Base-by-base conservation (phyloP, 352 stramenopile genomes). In the Globisporangium nagaii region DNA sequence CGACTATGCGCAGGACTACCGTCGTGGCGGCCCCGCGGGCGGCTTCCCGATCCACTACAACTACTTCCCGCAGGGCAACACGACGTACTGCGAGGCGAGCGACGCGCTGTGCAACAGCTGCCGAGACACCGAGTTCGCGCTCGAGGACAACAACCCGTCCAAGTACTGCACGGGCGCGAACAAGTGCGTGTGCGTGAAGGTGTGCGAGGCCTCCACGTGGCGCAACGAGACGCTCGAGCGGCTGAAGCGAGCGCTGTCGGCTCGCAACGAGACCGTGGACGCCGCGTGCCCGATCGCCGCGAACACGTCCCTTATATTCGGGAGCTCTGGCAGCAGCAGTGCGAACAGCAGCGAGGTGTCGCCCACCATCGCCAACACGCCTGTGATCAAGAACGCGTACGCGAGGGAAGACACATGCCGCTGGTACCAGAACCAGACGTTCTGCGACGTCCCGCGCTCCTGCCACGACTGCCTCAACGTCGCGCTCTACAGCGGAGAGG, bases 361-460 rank as follows among this genome's bases (percentile, higher is more conserved):
- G 22, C 34, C 43, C 13, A 9, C 30, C 12, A n/a, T 45, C 25
- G 9, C 24, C 19, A 40, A 15, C 13, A 31, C 41, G 13, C 0
- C 3, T 0, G n/a, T 45, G n/a, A 41, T 20, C 19, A 86, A 77
- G 60, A 71, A 71, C 49, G 45, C 63, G 34, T 73, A 75, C 53
- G 60, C 73, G 9, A 58, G 49, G 25, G 62, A 71, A 6, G 58
- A 84, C 45, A 60, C 63, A 41, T 87, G 76, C 56, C 75, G 70
- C 62, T 87, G 76, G 76, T 80, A 85, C 58, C 73, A 84, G 60
- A 87, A 81, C 53, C 72, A 78, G 50, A 83, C 73, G 6, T 66
- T 61, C 44, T 86, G 75, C 44, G 65, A 72, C 40, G 66, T 58
- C 1, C 73, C 75, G 12, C 66, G 73, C n/a, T 65, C 73, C n/a